Conservation (phyloP, 2,329 filamentous ascomycete genomes). For the Scolecobasidium constrictum region DNA sequence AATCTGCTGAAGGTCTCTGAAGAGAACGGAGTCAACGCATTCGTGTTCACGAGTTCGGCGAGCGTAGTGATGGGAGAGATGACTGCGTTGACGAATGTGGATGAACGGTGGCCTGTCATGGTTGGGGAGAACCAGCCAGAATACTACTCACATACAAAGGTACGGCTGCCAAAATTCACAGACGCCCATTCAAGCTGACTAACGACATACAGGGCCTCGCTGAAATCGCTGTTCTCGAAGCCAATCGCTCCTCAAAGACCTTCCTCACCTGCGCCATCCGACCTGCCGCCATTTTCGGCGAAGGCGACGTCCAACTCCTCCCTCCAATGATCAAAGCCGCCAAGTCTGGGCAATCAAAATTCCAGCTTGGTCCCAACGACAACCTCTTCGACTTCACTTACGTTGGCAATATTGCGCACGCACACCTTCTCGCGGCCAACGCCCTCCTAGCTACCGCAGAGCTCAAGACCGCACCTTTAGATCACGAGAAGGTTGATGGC, state of each 20-base stretch:
- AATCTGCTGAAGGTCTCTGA: conserved; percentile 66
- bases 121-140: conserved; percentile 7
- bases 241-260: conserved; percentile 39
- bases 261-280: conserved; percentile 72
- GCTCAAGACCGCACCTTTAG: conserved; percentile 27
- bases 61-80: conserved; percentile 50
- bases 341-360: conserved; percentile 56
- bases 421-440: conserved; percentile 69
- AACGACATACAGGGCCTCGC: conserved; percentile 63
- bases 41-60: conserved; percentile 86
- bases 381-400: conserved; percentile 66
- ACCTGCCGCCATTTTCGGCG: conserved; percentile 83
- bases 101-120: conserved; percentile 11
- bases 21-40: conserved; percentile 59
- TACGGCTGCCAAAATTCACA: conserved; percentile 4
- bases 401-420: conserved; percentile 60
- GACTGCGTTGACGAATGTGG: conserved; percentile 9
- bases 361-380: conserved; percentile 61
- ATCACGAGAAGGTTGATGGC: conserved; percentile 32
- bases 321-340: conserved; percentile 51
- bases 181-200: conserved; percentile 1
- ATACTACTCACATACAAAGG: conserved; percentile 12
- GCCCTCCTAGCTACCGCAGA: conserved; percentile 54
- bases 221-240: conserved; percentile 67
- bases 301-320: conserved; percentile 70